These are phyloP conservation scores for Carex arenaria DNA, from an alignment of 202 grass and related monocot genomes.

Conservation along the genomic window DNA sequence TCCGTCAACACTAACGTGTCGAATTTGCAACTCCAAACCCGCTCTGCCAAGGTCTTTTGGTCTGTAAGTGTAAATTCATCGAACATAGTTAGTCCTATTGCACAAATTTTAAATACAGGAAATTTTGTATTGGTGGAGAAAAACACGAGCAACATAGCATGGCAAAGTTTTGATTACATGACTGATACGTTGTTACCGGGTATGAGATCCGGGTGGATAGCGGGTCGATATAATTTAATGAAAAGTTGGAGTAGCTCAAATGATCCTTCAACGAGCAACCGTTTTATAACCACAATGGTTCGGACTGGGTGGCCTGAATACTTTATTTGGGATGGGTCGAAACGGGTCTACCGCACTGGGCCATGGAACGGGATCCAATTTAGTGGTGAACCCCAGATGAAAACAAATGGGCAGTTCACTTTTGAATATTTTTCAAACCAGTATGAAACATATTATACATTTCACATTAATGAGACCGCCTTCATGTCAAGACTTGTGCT, in stretches of 20 bases:
- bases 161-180: slow-evolving; percentile 91
- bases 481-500: slow-evolving; percentile 41
- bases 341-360: slow-evolving; percentile 42
- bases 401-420: not conserved
- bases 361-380: slow-evolving; percentile 62
- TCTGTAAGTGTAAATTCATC: slow-evolving; percentile 22
- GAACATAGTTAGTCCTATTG: slow-evolving; percentile 8
- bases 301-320: slow-evolving; percentile 31
- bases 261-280: slow-evolving; percentile 41
- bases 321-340: slow-evolving; percentile 19
- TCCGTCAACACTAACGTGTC: slow-evolving; percentile 4
- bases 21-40: slow-evolving; percentile 12
- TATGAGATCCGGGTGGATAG: slow-evolving; percentile 52
- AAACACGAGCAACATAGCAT: slow-evolving; percentile 30
- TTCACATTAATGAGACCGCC: slow-evolving; percentile 11
- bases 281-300: slow-evolving; percentile 36
- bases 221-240: slow-evolving; percentile 36
- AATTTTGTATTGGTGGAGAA: slow-evolving; percentile 49
- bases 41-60: slow-evolving; percentile 37
- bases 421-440: slow-evolving; percentile 8
- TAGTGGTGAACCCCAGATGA: slow-evolving; percentile 56
- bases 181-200: slow-evolving; percentile 61
- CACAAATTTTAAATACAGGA: slow-evolving; percentile 35
- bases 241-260: slow-evolving; percentile 38
- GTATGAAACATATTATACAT: slow-evolving; percentile 49